Evolutionary conservation across 2,329 filamentous ascomycete species (phyloP).

Genomic region (Diplodia corticola): DNA sequence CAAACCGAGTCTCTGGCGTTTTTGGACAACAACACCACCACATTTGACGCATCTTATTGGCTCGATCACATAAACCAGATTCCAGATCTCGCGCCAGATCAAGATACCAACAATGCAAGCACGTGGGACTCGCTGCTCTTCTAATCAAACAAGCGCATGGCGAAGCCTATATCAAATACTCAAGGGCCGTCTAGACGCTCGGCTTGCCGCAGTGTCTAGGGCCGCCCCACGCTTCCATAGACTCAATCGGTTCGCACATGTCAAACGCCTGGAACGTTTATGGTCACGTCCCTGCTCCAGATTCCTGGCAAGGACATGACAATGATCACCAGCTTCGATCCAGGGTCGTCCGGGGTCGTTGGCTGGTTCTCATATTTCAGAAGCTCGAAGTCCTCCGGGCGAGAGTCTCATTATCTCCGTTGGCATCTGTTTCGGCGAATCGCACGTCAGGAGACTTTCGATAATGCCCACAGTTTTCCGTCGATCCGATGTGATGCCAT

Average conservation of each 20-base stretch:
- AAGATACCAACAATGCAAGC: not conserved
- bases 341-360: not conserved
- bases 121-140: not conserved
- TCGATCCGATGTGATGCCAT: not conserved
- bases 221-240: not conserved
- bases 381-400: not conserved
- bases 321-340: not conserved
- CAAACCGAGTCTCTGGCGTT: not conserved
- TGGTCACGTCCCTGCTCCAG: not conserved
- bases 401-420: constrained; percentile 6
- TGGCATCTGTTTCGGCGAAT: not conserved
- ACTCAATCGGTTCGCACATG: not conserved
- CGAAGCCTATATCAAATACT: not conserved
- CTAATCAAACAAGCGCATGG: not conserved
- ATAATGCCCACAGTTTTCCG: not conserved
- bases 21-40: not conserved
- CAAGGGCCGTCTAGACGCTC: not conserved
- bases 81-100: not conserved
- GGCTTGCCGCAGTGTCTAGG: not conserved
- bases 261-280: not conserved
- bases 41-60: constrained; percentile 2
- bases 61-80: constrained; percentile 1
- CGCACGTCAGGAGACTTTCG: not conserved
- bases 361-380: not conserved
- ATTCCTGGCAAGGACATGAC: not conserved